These are phyloP conservation scores for Teratosphaeria epicoccoides DNA, from an alignment of 2,329 filamentous ascomycete species.

Conservation along the genomic window DNA sequence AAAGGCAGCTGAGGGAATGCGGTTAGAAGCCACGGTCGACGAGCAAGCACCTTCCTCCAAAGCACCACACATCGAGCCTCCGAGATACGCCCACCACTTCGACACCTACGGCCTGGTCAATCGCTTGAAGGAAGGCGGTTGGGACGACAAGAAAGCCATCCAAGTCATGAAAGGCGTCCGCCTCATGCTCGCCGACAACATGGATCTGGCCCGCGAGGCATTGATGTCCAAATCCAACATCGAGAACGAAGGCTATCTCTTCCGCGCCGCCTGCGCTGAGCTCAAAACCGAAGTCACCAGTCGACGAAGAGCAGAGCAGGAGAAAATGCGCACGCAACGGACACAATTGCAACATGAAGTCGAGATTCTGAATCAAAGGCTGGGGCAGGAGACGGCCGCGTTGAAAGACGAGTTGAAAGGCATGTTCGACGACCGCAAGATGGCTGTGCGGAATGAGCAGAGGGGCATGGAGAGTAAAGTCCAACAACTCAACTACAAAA, in stretches of 20 bases:
- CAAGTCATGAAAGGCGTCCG: slow-evolving; percentile 90
- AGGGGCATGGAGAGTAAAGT: slow-evolving; percentile 71
- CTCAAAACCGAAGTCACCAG: slow-evolving; percentile 78
- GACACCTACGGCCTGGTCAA: slow-evolving; percentile 86
- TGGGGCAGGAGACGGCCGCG: slow-evolving; percentile 70
- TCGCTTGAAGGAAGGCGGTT: slow-evolving; percentile 61
- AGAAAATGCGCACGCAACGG: slow-evolving; percentile 71
- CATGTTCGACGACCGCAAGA: slow-evolving; percentile 92
- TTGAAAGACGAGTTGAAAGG: slow-evolving; percentile 88
- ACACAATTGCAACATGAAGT: slow-evolving; percentile 85
- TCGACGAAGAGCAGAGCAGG: slow-evolving; percentile 63
- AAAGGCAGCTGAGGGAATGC: slow-evolving; percentile 16
- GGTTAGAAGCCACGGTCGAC: slow-evolving; percentile 15
- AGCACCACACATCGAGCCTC: slow-evolving; percentile 51
- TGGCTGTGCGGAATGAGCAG: slow-evolving; percentile 82
- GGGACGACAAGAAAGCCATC: slow-evolving; percentile 62
- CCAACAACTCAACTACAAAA: slow-evolving; percentile 93
- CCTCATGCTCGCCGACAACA: slow-evolving; percentile 62
- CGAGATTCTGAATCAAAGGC: slow-evolving; percentile 77
- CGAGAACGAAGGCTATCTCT: slow-evolving; percentile 88
- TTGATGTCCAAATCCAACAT: slow-evolving; percentile 85
- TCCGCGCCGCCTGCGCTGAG: slow-evolving; percentile 87
- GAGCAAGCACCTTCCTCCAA: slow-evolving; percentile 43
- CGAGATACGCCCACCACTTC: slow-evolving; percentile 89
- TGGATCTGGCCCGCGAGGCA: slow-evolving; percentile 67